Base-by-base conservation (phyloP, 2,329 filamentous ascomycete species). In the Aspergillus aculeatus region DNA sequence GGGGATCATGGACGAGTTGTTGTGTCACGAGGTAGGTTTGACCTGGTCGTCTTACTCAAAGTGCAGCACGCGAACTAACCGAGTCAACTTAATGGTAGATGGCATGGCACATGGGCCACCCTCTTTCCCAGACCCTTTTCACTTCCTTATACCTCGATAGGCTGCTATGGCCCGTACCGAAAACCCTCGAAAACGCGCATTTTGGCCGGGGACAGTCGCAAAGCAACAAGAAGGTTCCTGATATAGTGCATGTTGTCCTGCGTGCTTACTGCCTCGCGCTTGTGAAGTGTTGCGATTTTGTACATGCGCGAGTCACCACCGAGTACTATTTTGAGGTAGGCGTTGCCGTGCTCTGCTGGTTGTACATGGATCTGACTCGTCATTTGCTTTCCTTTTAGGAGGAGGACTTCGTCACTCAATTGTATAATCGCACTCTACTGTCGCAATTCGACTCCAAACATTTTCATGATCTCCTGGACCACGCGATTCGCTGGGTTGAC, bases 71-170 rank as follows among this genome's bases (percentile, higher is more conserved):
- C 6, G 35, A 48, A 55, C 65, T 68, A 50, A 68, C 31, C 41
- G n/a, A 10, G 29, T 47, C 11, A 44, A 19, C 41, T 35, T 23
- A 4, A 56, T 56, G 52, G 31, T 69, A 95, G 89, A 96, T 96
- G 86, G 91, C 92, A 63, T 99, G 96, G 93, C 92, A 98, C 73
- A 86, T 91, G 68, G 95, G 96, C n/a, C 93, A 96, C 71, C 92
- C 95, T 1, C 84, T 99, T 9, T 96, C 94, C 1, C 95, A 98
- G 74, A 98, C 95, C 0, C 80, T 99, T 1, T 92, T 98, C 73
- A 97, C 93, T 5, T 96, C 92, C 55, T 82, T 96, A 35, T 95
- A 99, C 73, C 85, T 98, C 58, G 93, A 97, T 68, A 87, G 86
- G 52, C 81, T 99, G 16, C 79, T 96, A 61, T 89, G 87, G 78